Percentiles rank a stretch among this genome's conserved stretches.
phyloP scores from a whole-genome alignment of 2,329 filamentous ascomycete genomes.

The Calonectria leucothoes region DNA sequence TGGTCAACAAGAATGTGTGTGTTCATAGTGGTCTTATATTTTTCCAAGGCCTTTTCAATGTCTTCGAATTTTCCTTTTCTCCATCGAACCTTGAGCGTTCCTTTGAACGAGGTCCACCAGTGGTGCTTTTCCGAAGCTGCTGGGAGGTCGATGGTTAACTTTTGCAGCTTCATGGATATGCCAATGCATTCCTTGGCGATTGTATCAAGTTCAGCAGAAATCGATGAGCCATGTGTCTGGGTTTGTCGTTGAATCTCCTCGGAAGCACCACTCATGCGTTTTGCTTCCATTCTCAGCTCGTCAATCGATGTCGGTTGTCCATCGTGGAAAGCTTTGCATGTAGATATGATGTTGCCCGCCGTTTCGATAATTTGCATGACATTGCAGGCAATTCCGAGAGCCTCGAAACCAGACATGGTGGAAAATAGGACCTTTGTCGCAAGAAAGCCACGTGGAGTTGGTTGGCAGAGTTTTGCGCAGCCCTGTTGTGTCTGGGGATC shows the following conservation, averaged over 20 bases:
- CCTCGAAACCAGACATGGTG: background rate
- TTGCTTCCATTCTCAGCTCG: background rate
- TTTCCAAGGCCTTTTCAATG: background rate
- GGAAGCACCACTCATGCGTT: background rate
- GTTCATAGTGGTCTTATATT: background rate
- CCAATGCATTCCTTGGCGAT: background rate
- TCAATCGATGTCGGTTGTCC: background rate
- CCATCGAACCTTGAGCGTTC: background rate
- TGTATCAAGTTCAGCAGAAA: background rate
- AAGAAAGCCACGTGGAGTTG: background rate
- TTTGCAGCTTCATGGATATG: background rate
- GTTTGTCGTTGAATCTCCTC: background rate
- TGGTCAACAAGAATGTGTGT: background rate
- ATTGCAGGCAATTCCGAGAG: background rate
- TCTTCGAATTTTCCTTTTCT: background rate
- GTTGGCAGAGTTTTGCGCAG: background rate
- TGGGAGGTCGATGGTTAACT: background rate
- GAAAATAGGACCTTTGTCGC: background rate
- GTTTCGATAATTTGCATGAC: background rate
- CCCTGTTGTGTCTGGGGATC: background rate
- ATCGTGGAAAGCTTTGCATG: background rate
- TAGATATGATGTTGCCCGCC: background rate
- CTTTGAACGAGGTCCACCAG: background rate
- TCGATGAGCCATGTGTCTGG: background rate
- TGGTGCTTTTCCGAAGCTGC: background rate